Conservation (phyloP, 1,284 basidiomycete genomes). For the Irpex lacteus region DNA sequence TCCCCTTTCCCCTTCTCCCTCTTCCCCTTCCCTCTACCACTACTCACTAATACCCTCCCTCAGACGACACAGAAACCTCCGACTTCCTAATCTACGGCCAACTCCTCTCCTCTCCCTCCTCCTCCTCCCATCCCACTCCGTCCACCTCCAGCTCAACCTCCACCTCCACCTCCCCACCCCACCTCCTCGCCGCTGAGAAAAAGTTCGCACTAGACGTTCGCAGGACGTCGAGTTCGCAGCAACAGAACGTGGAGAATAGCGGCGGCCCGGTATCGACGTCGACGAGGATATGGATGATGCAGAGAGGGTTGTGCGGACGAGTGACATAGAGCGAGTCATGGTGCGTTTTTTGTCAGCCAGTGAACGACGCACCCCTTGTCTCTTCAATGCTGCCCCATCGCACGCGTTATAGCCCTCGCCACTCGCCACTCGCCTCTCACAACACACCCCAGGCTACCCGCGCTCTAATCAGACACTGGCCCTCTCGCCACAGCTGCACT, state of each 20-base stretch:
- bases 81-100: constrained; percentile 70
- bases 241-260: constrained; percentile 28
- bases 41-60: no score
- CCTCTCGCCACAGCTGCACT: background rate
- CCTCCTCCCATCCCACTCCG: background rate
- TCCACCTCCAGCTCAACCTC: no score
- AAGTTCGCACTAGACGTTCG: constrained; percentile 32
- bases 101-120: constrained; percentile 23
- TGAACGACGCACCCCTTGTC: no score
- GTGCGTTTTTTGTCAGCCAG: constrained; percentile 17
- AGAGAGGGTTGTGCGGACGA: background rate
- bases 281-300: constrained; percentile 18
- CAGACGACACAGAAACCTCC: constrained; percentile 46
- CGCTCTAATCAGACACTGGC: background rate
- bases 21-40: no score
- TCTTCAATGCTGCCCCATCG: background rate
- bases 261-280: constrained; percentile 12
- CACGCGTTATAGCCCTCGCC: background rate
- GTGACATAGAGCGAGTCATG: constrained; percentile 20
- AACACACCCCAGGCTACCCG: background rate
- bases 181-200: constrained; percentile 39
- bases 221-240: constrained; percentile 39
- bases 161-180: constrained; percentile 23
- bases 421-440: background rate
- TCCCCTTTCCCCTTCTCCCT: no score